phyloP scores from a whole-genome alignment of 2,329 filamentous ascomycete genomes.

The Tolypocladium endophyticum region DNA sequence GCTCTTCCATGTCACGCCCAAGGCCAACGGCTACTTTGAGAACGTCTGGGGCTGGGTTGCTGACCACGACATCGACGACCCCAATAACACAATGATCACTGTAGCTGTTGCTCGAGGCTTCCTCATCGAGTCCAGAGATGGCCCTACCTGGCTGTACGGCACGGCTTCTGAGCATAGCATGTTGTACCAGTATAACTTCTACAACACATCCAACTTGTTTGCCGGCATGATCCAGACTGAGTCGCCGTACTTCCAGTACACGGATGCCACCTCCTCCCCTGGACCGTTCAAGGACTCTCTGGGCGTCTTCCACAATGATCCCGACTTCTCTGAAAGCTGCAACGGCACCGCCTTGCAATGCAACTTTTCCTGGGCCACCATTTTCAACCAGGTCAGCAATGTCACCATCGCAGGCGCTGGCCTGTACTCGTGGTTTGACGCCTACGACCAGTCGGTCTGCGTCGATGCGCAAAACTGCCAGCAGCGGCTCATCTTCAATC shows the following conservation, averaged over 20 bases:
- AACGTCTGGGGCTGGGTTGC: slow-evolving; percentile 87
- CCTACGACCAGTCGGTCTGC: too few relatives aligned
- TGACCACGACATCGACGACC: slow-evolving; percentile 81
- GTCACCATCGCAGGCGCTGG: too few relatives aligned
- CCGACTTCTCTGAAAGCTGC: too few relatives aligned
- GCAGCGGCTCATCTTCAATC: too few relatives aligned
- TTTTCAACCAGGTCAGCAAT: too few relatives aligned
- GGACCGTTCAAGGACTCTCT: too few relatives aligned
- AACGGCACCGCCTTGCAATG: too few relatives aligned
- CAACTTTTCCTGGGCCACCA: too few relatives aligned
- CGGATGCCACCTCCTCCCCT: too few relatives aligned
- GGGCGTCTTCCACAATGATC: too few relatives aligned
- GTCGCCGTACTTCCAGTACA: slow-evolving; percentile 69
- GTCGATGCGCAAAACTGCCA: too few relatives aligned
- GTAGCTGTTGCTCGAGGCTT: slow-evolving; percentile 48
- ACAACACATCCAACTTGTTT: slow-evolving; percentile 67
- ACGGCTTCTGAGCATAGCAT: slow-evolving; percentile 59
- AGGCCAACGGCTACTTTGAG: slow-evolving; percentile 66
- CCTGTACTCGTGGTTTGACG: too few relatives aligned
- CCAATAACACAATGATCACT: slow-evolving; percentile 63
- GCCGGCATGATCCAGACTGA: slow-evolving; percentile 81
- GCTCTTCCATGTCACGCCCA: slow-evolving; percentile 52
- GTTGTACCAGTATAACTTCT: slow-evolving; percentile 76
- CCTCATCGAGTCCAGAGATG: slow-evolving; percentile 61
- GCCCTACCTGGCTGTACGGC: slow-evolving; percentile 66